A percentile compares a stretch with the other conserved stretches of the same genome.
Conservation (phyloP, 1,284 basidiomycete genomes). For the Cerrena zonata region DNA sequence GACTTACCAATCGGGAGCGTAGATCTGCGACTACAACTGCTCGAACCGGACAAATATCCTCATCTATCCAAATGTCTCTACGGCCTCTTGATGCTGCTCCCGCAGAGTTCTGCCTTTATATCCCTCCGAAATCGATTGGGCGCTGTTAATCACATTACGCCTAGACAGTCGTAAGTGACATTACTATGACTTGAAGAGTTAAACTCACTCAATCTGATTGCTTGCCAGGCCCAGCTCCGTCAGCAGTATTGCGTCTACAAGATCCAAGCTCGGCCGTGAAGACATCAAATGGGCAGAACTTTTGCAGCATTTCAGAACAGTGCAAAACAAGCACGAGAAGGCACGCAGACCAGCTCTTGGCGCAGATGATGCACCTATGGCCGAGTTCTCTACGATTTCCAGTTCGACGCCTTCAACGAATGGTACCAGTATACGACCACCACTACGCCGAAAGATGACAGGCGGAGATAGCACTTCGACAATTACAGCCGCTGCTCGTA, state of each 20-base stretch:
- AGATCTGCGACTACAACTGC: slow-evolving; percentile 93
- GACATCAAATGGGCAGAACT: slow-evolving; percentile 95
- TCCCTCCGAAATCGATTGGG: slow-evolving; percentile 90
- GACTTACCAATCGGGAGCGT: too few relatives aligned
- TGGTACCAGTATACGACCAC: slow-evolving; percentile 28
- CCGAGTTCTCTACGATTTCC: slow-evolving; percentile 30
- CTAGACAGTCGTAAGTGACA: slow-evolving; percentile 70
- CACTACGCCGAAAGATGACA: slow-evolving; percentile 53
- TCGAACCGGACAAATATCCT: slow-evolving; percentile 95
- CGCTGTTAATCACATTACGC: slow-evolving; percentile 88
- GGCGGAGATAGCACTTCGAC: slow-evolving; percentile 34
- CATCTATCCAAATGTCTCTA: slow-evolving; percentile 97
- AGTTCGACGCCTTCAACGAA: slow-evolving; percentile 9
- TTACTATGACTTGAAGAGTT: too few relatives aligned
- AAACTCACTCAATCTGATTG: too few relatives aligned
- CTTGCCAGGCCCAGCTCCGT: slow-evolving; percentile 20
- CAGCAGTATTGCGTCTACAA: slow-evolving; percentile 38
- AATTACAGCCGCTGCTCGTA: slow-evolving; percentile 22
- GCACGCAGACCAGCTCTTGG: slow-evolving; percentile 67
- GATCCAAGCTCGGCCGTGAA: slow-evolving; percentile 75
- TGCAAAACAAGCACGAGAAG: slow-evolving; percentile 84
- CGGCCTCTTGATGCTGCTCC: slow-evolving; percentile 93
- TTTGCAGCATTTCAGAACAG: slow-evolving; percentile 76
- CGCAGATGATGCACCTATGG: slow-evolving; percentile 37
- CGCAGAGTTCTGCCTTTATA: slow-evolving; percentile 94